Evolutionary conservation across 306 rosid genomes (phyloP).

Genomic region (Castanea sativa): DNA sequence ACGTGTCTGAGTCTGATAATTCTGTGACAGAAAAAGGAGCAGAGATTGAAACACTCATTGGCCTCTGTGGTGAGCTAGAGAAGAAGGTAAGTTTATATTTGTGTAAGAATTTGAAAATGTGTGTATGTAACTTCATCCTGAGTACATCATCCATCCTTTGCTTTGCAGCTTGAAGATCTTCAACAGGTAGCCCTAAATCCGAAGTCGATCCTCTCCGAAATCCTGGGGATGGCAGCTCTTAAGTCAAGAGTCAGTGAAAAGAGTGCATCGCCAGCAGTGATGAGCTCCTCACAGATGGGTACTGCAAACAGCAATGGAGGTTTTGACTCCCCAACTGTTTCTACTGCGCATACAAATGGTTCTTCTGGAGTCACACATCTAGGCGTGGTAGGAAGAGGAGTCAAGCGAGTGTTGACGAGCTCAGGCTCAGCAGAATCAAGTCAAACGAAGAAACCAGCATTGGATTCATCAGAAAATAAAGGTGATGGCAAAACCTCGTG

Average conservation of each 20-base stretch:
- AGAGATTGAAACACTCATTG: slow-evolving; percentile 77
- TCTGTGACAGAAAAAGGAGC: slow-evolving; percentile 53
- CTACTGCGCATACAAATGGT: slow-evolving; percentile 80
- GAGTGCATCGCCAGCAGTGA: slow-evolving; percentile 37
- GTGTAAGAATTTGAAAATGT: not conserved
- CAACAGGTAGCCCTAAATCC: slow-evolving; percentile 75
- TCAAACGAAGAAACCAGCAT: slow-evolving; percentile 58
- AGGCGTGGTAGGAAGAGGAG: slow-evolving; percentile 97
- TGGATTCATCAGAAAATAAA: slow-evolving; percentile 55
- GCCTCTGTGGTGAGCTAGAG: slow-evolving; percentile 83
- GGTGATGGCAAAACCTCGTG: slow-evolving; percentile 47
- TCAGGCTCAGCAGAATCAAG: slow-evolving; percentile 46
- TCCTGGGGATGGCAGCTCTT: slow-evolving; percentile 63
- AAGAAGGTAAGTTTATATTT: slow-evolving; percentile 56
- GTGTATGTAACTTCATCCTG: slow-evolving; percentile 6
- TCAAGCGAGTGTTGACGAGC: slow-evolving; percentile 61
- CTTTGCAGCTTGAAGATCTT: slow-evolving; percentile 92
- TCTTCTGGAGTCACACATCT: slow-evolving; percentile 85
- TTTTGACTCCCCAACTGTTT: slow-evolving; percentile 79
- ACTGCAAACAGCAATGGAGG: slow-evolving; percentile 55
- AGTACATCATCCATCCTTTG: slow-evolving; percentile 7
- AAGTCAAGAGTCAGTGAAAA: slow-evolving; percentile 44
- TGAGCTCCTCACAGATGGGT: slow-evolving; percentile 62
- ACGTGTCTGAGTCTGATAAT: slow-evolving; percentile 33
- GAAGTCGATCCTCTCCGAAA: slow-evolving; percentile 69